These are phyloP conservation scores for Penicillium sclerotiorum DNA, from an alignment of 2,329 filamentous ascomycete species.

Conservation along the genomic window DNA sequence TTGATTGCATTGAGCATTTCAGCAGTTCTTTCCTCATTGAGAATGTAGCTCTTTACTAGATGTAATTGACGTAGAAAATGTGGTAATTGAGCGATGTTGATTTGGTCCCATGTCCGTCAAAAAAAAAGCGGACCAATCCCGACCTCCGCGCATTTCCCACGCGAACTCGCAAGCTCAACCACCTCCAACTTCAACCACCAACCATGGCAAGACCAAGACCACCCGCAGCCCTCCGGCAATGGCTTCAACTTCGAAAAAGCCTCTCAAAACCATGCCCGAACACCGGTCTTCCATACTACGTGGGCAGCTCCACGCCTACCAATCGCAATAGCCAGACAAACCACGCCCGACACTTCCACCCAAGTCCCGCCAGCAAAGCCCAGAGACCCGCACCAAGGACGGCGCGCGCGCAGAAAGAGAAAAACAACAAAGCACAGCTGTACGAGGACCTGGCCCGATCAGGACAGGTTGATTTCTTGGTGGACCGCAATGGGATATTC, in stretches of 20 bases:
- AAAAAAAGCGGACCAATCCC: constrained; percentile 2
- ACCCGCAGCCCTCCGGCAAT: not conserved
- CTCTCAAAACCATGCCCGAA: not conserved
- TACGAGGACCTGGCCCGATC: not conserved
- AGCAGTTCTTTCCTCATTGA: not conserved
- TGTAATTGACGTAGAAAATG: no score
- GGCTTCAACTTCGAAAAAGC: not conserved
- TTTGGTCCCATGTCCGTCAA: not conserved
- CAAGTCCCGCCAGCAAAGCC: not conserved
- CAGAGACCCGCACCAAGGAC: not conserved
- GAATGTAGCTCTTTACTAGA: not conserved
- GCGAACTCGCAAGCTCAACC: not conserved
- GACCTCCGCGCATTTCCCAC: constrained; percentile 1
- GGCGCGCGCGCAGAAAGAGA: not conserved
- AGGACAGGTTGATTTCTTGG: not conserved
- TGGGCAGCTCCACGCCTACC: not conserved
- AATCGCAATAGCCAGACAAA: not conserved
- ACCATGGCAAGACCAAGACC: not conserved
- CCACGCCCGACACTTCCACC: not conserved
- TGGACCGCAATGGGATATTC: not conserved
- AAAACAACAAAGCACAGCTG: no score
- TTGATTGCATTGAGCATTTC: constrained; percentile 29
- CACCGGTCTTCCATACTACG: not conserved
- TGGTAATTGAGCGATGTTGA: no score
- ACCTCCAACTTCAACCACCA: not conserved